Base-by-base conservation (phyloP, 345 rosid genomes). In the Euphorbia pulcherrima region DNA sequence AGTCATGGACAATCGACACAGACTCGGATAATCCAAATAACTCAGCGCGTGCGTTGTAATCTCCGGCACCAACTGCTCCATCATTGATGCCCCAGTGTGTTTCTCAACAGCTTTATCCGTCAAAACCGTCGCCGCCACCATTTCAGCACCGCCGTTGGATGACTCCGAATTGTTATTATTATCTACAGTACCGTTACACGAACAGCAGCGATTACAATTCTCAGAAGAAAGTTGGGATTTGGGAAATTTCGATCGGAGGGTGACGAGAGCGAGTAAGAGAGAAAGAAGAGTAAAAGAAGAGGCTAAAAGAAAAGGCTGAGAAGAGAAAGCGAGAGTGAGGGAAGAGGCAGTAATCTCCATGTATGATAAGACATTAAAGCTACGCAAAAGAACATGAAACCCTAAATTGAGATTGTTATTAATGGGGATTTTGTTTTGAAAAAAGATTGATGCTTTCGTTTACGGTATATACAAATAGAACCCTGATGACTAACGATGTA, bases 61-160 rank as follows among this genome's bases (percentile, higher is more conserved):
- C 83, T 95, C 99, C 48, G 99, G 97, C 50, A 92, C 99, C 73
- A 95, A 79, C 81, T 95, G 98, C 84, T 95, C 98, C 97, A 90
- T 95, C 98, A 95, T 95, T 11, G 99, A 92, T 56, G 90, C 90
- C 1, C 93, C 93, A n/a, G 82, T 84, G 37, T 84, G 83, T 60
- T 82, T 80, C 81, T 89, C 95, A 68, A 68, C 84, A 37, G 6
- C 77, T 7, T 68, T 57, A 46, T 48, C 76, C 10, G 72, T 39
- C 11, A 39, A 10, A 20, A 50, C 56, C 17, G 56, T 52, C 12
- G 68, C 48, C 24, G 57, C 82, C 68, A 68, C 80, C 71, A 73
- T 76, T 59, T 69, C 79, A 51, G 68, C 27, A 57, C 71, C 81
- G 39, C 80, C 51, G 74, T 67, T 76, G 0, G n/a, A 33, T 7